Evolutionary conservation across 371 early-diverging fungal species (phyloP).

Genomic region (Rhizomucor miehei): DNA sequence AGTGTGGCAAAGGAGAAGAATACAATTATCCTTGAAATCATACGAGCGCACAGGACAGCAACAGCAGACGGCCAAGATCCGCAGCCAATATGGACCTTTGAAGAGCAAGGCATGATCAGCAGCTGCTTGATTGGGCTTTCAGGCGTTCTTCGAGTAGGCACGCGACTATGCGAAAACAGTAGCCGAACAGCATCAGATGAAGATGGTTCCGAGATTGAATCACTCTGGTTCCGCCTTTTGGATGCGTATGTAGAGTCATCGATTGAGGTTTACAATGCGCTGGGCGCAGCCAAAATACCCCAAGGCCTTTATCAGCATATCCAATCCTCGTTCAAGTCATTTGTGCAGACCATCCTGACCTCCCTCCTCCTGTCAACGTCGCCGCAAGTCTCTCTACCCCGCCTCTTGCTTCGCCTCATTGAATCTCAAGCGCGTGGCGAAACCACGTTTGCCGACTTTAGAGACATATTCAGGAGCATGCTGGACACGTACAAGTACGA

Average conservation of each 20-base stretch:
- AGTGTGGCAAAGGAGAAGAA: constrained; percentile 59
- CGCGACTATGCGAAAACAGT: constrained; percentile 54
- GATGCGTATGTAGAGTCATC: constrained; percentile 60
- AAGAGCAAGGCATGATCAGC: constrained; percentile 50
- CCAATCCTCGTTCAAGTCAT: constrained; percentile 55
- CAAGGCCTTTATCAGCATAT: constrained; percentile 40
- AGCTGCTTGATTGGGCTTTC: constrained; percentile 56
- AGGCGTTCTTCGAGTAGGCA: constrained; percentile 62
- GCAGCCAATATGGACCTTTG: constrained; percentile 47
- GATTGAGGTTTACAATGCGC: constrained; percentile 32
- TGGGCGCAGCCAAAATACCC: constrained; percentile 16
- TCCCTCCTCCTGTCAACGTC: constrained; percentile 63
- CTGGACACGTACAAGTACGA: constrained; percentile 76
- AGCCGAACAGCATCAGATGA: constrained; percentile 23
- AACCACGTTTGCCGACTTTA: constrained; percentile 71
- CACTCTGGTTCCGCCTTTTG: constrained; percentile 67
- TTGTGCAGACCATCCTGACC: constrained; percentile 62
- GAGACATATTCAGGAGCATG: constrained; percentile 73
- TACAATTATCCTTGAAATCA: constrained; percentile 30
- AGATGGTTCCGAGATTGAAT: constrained; percentile 46
- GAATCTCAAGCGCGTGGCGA: constrained; percentile 54
- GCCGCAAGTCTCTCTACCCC: constrained; percentile 66
- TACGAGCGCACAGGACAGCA: constrained; percentile 33
- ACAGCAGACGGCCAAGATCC: constrained; percentile 1
- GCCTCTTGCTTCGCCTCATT: constrained; percentile 62